These are phyloP conservation scores for Zarea fungicola DNA, from an alignment of 2,329 filamentous ascomycete species.

Conservation along the genomic window DNA sequence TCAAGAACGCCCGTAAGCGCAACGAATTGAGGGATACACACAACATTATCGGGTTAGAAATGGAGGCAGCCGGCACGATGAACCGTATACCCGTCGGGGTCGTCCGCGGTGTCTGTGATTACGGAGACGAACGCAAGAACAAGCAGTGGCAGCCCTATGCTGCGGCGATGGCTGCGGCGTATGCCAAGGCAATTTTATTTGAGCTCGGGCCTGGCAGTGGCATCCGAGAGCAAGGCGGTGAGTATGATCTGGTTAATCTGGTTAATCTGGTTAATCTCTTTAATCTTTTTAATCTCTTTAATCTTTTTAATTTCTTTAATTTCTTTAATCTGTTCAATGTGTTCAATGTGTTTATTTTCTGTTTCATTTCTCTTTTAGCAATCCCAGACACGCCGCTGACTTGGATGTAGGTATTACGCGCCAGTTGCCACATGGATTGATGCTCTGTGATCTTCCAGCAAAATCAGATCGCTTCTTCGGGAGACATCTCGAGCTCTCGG, in stretches of 20 bases:
- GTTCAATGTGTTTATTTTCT: too few relatives aligned
- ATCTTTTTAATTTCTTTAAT: too few relatives aligned
- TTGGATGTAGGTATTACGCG: too few relatives aligned
- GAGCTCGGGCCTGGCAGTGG: slow-evolving; percentile 13
- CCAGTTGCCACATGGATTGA: too few relatives aligned
- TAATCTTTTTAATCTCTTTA: too few relatives aligned
- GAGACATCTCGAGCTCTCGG: too few relatives aligned
- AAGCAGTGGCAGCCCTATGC: slow-evolving; percentile 29
- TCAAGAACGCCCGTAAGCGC: slow-evolving; percentile 21
- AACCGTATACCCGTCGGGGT: slow-evolving; percentile 25
- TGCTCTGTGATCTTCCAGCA: too few relatives aligned
- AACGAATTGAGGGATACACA: slow-evolving; percentile 23
- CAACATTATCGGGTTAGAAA: slow-evolving; percentile 26
- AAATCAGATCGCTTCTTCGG: too few relatives aligned
- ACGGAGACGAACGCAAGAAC: slow-evolving; percentile 26
- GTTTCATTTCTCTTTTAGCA: too few relatives aligned
- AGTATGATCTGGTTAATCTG: too few relatives aligned
- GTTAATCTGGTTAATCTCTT: background rate
- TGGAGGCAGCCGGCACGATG: slow-evolving; percentile 19
- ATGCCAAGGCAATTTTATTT: slow-evolving; percentile 22
- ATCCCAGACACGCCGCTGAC: too few relatives aligned
- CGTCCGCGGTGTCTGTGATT: slow-evolving; percentile 27
- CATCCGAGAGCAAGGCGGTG: background rate
- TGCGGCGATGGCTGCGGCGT: slow-evolving; percentile 27
- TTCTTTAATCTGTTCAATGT: too few relatives aligned